These are phyloP conservation scores for Torulaspora maleeae DNA, from an alignment of 805 yeast species.

Conservation along the genomic window DNA sequence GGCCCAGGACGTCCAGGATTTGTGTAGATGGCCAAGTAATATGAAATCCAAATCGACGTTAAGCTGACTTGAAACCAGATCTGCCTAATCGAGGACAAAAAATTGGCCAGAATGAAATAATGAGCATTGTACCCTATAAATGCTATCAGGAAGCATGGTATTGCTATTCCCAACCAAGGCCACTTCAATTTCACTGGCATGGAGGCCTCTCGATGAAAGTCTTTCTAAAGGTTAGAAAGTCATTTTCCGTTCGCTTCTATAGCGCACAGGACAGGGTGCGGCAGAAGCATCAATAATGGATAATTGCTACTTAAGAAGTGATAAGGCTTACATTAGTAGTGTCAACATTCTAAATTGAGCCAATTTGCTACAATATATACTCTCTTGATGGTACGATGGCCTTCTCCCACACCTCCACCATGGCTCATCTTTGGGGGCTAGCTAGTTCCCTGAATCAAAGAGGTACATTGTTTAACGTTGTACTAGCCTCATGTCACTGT, in stretches of 20 bases:
- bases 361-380: neutral
- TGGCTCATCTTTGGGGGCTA: too few species aligned
- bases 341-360: too few species aligned
- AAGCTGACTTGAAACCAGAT: conserved; percentile 45
- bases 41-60: conserved; percentile 67
- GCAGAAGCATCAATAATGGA: too few species aligned
- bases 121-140: conserved; percentile 61
- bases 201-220: neutral
- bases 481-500: too few species aligned
- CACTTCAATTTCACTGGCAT: conserved; percentile 41
- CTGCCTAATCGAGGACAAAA: conserved; percentile 40
- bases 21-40: conserved; percentile 58
- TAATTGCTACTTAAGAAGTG: too few species aligned
- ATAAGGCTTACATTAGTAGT: too few species aligned
- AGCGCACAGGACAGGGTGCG: too few species aligned
- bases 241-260: neutral
- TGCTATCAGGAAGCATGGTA: conserved; percentile 60
- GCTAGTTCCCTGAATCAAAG: too few species aligned
- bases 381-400: too few species aligned
- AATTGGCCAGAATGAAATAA: conserved; percentile 47
- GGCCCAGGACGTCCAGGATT: conserved; percentile 67
- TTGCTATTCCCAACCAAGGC: conserved; percentile 49
- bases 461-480: too few species aligned
- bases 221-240: neutral
- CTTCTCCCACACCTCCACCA: too few species aligned